Evolutionary conservation across 1,139 yeast species (phyloP).

Genomic region (Geotrichum cucujoidarum): DNA sequence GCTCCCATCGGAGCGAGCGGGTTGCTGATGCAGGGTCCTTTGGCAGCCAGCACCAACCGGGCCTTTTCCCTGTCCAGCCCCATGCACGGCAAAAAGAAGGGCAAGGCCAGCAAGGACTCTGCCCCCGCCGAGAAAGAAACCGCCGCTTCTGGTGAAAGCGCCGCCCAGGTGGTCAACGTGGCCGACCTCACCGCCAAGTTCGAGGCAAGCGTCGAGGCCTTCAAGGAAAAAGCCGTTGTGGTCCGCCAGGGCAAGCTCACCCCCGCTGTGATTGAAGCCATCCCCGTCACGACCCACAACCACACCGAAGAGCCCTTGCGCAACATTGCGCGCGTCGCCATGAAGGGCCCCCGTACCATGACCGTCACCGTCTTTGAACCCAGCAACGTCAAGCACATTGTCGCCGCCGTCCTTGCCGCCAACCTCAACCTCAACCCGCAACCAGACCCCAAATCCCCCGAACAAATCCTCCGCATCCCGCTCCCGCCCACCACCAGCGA

Average conservation of each 20-base stretch:
- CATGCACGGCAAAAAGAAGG: conserved; percentile 12
- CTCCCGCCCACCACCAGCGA: conserved; percentile 75
- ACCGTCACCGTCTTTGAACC: conserved; percentile 83
- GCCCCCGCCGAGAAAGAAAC: background rate
- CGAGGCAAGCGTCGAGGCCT: conserved; percentile 47
- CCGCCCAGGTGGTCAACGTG: conserved; percentile 18
- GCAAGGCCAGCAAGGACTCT: background rate
- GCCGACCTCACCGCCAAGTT: conserved; percentile 45
- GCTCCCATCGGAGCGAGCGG: no score
- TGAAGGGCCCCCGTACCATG: conserved; percentile 63
- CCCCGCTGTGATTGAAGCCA: conserved; percentile 59
- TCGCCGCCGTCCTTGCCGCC: conserved; percentile 64
- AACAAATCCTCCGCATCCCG: conserved; percentile 67
- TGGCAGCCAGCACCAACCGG: no score
- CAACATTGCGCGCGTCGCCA: conserved; percentile 68
- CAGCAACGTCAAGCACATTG: conserved; percentile 57
- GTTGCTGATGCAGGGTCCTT: no score
- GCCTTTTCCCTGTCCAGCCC: conserved; percentile 1
- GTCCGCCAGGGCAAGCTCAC: conserved; percentile 64
- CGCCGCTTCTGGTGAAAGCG: background rate
- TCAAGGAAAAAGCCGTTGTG: conserved; percentile 54
- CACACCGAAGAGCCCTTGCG: conserved; percentile 48
- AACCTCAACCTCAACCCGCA: conserved; percentile 76
- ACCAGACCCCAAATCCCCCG: conserved; percentile 56
- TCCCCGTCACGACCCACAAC: conserved; percentile 47